Base-by-base conservation (phyloP, 306 rosid species). In the Sechiopsis laciniata region DNA sequence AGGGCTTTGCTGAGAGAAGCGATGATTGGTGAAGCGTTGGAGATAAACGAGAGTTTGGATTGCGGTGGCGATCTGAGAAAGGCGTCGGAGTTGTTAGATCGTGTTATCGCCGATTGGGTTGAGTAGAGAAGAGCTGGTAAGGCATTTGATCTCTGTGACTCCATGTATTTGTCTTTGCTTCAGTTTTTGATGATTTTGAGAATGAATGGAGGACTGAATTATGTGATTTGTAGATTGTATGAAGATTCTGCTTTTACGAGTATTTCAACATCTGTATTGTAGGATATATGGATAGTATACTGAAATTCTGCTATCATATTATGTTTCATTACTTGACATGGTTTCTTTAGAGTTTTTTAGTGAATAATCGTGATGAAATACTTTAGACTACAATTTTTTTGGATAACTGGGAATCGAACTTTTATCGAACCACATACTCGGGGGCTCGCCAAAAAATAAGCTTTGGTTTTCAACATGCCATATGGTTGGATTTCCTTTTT, bases 1-100 rank as follows among this genome's bases (percentile, higher is more conserved):
- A 75, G 83, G 62, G 78, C 79, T 56, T 77, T 89, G 74, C 77
- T 87, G 78, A 82, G 77, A 74, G 88, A 87, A 56, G 89, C 95
- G 1, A 80, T 89, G 83, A 78, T 89, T 24, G 15, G 35, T 29
- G 87, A 87, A 51, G 90, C 96, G 2, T 3, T 75, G 79, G 81
- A 82, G 63, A 74, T 87, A 45, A 79, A 80, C 35, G 75, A 77
- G 60, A 81, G 82, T 79, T 79, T 81, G 55, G 72, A 61, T 35
- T 64, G n/a, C 42, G 77, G 19, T 42, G 61, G 22, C 10, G 80
- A 55, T 54, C 42, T 8, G 78, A 72, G 35, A 63, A 82, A 46
- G 75, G 79, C 83, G 59, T 78, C 77, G 77, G 75, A 10, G 10
- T 52, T 83, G 71, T 71, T 89, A 65, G 82, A 87, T 52, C 75